Evolutionary conservation across 1,284 basidiomycete species (phyloP).

Genomic region (Malassezia caprae): DNA sequence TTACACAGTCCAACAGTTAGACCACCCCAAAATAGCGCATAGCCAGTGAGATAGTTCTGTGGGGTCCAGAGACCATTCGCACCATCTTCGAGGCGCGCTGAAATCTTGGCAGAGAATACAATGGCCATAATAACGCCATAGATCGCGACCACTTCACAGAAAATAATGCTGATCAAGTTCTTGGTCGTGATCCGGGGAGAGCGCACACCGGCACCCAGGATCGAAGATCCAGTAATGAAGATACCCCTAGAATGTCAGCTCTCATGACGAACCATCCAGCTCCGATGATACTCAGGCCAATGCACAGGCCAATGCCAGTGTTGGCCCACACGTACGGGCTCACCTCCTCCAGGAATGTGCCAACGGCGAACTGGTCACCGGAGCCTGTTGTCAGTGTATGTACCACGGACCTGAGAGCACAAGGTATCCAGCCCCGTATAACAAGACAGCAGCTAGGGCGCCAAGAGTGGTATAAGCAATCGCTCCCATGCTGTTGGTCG

Average conservation of each 20-base stretch:
- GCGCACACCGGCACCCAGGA: constrained; percentile 87
- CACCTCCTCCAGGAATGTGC: constrained; percentile 73
- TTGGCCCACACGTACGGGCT: constrained; percentile 88
- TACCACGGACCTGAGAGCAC: constrained; percentile 8
- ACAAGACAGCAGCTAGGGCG: constrained; percentile 1
- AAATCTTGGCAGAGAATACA: constrained; percentile 45
- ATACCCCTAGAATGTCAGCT: constrained; percentile 65
- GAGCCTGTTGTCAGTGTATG: constrained; percentile 18
- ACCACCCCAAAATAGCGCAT: constrained; percentile 46
- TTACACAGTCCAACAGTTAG: constrained; percentile 46
- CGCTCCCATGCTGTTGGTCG: constrained; percentile 15
- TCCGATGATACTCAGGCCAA: constrained; percentile 83
- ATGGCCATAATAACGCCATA: constrained; percentile 67
- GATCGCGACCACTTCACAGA: constrained; percentile 96
- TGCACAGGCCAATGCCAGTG: constrained; percentile 80
- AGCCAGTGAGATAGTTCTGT: constrained; percentile 43
- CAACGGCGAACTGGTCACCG: constrained; percentile 29
- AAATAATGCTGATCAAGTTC: constrained; percentile 90
- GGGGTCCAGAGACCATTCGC: constrained; percentile 29
- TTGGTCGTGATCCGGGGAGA: constrained; percentile 91
- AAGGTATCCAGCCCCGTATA: constrained; percentile 12
- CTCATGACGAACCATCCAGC: constrained; percentile 71
- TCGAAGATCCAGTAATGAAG: constrained; percentile 86
- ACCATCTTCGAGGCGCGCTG: constrained; percentile 30
- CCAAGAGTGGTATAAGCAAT: constrained; percentile 15